Evolutionary conservation across 257 asterid species (phyloP).

Genomic region (Ocimum tenuiflorum): DNA sequence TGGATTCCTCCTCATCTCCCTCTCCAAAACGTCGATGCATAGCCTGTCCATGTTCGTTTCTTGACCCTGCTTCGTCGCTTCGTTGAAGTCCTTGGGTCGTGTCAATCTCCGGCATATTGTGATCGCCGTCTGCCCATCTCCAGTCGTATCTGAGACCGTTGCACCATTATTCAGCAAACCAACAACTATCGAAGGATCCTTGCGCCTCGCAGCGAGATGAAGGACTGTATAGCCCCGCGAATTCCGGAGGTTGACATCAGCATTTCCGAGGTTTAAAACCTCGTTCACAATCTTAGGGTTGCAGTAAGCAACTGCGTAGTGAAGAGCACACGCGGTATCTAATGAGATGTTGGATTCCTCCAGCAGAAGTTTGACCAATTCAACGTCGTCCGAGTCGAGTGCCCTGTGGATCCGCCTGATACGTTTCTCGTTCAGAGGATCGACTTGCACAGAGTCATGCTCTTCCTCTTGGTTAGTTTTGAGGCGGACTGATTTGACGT

Average conservation of each 20-base stretch:
- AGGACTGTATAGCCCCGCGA: conserved; percentile 67
- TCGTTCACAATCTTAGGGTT: conserved; percentile 56
- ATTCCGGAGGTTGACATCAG: conserved; percentile 56
- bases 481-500: conserved; percentile 39
- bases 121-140: conserved; percentile 59
- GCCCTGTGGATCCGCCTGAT: conserved; percentile 62
- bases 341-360: conserved; percentile 61
- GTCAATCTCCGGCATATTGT: conserved; percentile 66
- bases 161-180: conserved; percentile 56
- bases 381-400: conserved; percentile 68
- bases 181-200: conserved; percentile 55
- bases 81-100: conserved; percentile 63
- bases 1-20: conserved; percentile 66
- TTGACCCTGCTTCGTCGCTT: conserved; percentile 48
- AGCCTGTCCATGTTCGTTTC: conserved; percentile 55
- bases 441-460: conserved; percentile 30
- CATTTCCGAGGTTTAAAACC: conserved; percentile 46
- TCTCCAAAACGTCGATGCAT: conserved; percentile 71
- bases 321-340: conserved; percentile 67
- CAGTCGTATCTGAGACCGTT: conserved; percentile 44
- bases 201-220: conserved; percentile 86
- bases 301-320: conserved; percentile 81
- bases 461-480: conserved; percentile 34
- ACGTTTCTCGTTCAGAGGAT: conserved; percentile 40
- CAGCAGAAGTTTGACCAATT: conserved; percentile 51